Base-by-base conservation (phyloP, 768 basidiomycete genomes). In the Rhodotorula taiwanensis region DNA sequence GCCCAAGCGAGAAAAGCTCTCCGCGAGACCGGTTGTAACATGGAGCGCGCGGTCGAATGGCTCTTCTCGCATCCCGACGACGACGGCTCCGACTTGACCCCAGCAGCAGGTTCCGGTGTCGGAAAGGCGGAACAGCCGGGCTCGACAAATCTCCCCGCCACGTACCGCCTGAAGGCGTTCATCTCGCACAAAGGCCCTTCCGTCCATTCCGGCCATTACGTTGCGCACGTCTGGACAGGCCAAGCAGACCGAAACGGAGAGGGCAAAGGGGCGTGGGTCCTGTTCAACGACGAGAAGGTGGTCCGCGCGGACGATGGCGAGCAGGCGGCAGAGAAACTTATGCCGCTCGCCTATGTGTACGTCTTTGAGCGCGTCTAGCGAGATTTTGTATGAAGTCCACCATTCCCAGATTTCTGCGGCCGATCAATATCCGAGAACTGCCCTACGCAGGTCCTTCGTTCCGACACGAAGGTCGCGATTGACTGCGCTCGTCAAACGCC, bases 161-260 rank as follows among this genome's bases (percentile, higher is more conserved):
- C 77, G 20, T 99, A 89, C 78, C 78, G 79, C 33, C 81, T 99
- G 33, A 88, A 91, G 73, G 91, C 89, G 14, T 99, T 98, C 78
- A 84, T 99, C 72, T 95, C 92, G 53, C 94, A 99, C 79, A 98
- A 95, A 72, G 93, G 94, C 0, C 88, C 89, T 0, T 92, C 89
- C 1, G 90, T 93, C 30, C 94, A 97, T 73, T 94, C 90, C 0
- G 93, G 87, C 1, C 93, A 91, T 71, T 94, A 95, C 71, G 89
- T 93, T 18, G 88, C 88, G 30, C 89, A 93, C 72, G 80, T 89
- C 34, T 78, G 81, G 56, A 55, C 60, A 10, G 74, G 74, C 28
- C 69, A 63, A 2, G 82, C 78, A 39, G 94, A 97, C 73, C 91
- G 93, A 78, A 94, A 92, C 2, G 63, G 63, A 10, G 18, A 28